A percentile compares a stretch with the other conserved stretches of the same genome.
Evolutionary conservation across 164 flowering plant species (phyloP).

Genomic region (Tetrastigma voinierianum): DNA sequence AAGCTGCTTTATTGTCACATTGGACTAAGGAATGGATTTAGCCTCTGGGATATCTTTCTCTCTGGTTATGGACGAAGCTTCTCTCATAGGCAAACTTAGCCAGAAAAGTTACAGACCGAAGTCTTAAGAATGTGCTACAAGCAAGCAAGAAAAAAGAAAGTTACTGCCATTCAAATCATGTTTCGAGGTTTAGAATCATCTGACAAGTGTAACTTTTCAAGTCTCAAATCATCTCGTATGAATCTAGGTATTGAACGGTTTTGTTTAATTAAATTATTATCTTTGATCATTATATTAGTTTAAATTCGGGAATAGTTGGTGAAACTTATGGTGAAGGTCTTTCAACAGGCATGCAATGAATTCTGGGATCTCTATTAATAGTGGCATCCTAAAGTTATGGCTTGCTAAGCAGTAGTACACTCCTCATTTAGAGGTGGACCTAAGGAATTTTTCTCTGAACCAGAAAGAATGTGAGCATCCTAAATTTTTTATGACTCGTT

Average conservation of each 20-base stretch:
- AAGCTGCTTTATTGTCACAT: too few relatives aligned
- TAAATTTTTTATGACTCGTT: too few relatives aligned
- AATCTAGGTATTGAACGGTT: conserved; percentile 77
- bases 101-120: conserved; percentile 73
- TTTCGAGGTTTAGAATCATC: too few relatives aligned
- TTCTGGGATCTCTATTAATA: conserved; percentile 70
- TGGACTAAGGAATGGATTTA: conserved; percentile 70
- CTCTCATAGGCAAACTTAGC: conserved; percentile 65
- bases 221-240: conserved; percentile 71
- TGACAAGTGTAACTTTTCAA: conserved; percentile 57
- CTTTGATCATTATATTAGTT: too few relatives aligned
- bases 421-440: too few relatives aligned
- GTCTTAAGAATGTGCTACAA: conserved; percentile 93
- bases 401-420: conserved; percentile 93
- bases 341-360: conserved; percentile 72
- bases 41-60: conserved; percentile 66
- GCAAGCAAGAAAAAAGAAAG: too few relatives aligned
- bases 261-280: too few relatives aligned
- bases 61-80: conserved; percentile 69
- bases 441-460: too few relatives aligned
- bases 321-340: conserved; percentile 45
- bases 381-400: conserved; percentile 90
- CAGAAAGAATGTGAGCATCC: too few relatives aligned
- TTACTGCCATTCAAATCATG: too few relatives aligned
- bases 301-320: too few relatives aligned